A percentile compares a stretch with the other conserved stretches of the same genome.
These are phyloP conservation scores for Trichoderma polysporum DNA, from an alignment of 2,329 filamentous ascomycete species.

Conservation along the genomic window DNA sequence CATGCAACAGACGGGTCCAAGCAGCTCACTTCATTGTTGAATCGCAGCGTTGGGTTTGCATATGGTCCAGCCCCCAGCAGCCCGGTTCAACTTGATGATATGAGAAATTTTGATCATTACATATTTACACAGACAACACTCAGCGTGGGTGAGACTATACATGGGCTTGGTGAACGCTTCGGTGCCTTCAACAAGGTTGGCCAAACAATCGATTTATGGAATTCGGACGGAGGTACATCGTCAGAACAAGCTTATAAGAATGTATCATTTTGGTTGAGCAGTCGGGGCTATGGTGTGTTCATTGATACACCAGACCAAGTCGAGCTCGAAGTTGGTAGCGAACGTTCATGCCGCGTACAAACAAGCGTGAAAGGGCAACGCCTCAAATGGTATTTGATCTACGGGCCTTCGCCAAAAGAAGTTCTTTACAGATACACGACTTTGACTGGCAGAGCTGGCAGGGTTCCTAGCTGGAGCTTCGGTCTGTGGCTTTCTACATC, in stretches of 20 bases:
- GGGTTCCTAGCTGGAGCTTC: slow-evolving; percentile 71
- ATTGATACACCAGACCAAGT: slow-evolving; percentile 69
- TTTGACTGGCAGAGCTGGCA: slow-evolving; percentile 64
- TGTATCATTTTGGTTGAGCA: slow-evolving; percentile 67
- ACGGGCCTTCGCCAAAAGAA: slow-evolving; percentile 70
- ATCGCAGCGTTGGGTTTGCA: slow-evolving; percentile 42
- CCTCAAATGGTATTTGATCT: slow-evolving; percentile 72
- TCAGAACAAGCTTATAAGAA: slow-evolving; percentile 74
- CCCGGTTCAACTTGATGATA: slow-evolving; percentile 37
- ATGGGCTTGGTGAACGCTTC: slow-evolving; percentile 75
- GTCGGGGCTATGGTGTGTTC: slow-evolving; percentile 74
- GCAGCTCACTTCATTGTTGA: slow-evolving; percentile 40
- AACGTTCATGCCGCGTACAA: slow-evolving; percentile 69
- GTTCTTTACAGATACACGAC: slow-evolving; percentile 65
- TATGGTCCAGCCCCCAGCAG: slow-evolving; percentile 36
- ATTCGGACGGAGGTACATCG: slow-evolving; percentile 63
- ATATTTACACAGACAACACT: slow-evolving; percentile 57
- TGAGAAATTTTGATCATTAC: slow-evolving; percentile 51
- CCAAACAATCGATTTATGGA: slow-evolving; percentile 65
- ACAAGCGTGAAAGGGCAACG: slow-evolving; percentile 67
- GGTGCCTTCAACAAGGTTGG: slow-evolving; percentile 76
- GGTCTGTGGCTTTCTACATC: slow-evolving; percentile 76
- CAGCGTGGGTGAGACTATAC: slow-evolving; percentile 63
- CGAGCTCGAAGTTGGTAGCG: slow-evolving; percentile 71
- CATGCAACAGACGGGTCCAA: slow-evolving; percentile 38